Base-by-base conservation (phyloP, 106 monocot species). In the Allium fistulosum region DNA sequence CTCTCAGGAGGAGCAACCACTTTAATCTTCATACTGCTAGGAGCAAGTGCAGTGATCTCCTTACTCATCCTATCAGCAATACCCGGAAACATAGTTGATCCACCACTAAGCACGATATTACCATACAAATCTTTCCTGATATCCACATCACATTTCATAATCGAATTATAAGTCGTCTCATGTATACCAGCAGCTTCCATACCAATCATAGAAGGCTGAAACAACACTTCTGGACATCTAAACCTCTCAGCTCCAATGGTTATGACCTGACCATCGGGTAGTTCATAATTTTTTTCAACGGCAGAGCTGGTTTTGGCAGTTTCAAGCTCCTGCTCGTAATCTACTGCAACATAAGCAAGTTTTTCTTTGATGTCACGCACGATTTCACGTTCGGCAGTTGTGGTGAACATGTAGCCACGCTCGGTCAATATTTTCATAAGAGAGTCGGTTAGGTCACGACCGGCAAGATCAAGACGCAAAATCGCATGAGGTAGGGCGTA, bases 21-120 rank as follows among this genome's bases (percentile, higher is more conserved):
- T 61, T 68, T 68, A 51, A 68, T 75, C 75, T 75, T 75, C 75
- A 75, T 75, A 61, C 68, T 75, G 68, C 75, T 75, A 1, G 75
- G 75, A 17, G 68, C 68, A 46, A 75, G 75, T 2, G 75, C 75
- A 11, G 67, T 61, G 12, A 75, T 75, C 13, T 75, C 75, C 68
- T 75, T 75, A 47, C 61, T 75, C 75, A 68, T 75, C 2, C 75
- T 51, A 68, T 68, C 75, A 28, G 75, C 75, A 22, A 75, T 68
- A 1, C 75, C 75, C 5, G 75, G 68, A 46, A 75, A 75, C 75
- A 75, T 75, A 0, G 75, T 75, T 0, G 75, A 51, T 51, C 75
- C 68, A 13, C 75, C 75, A 17, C 75, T 62, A 37, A 75, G 68
- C 37, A 75, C 75, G 22, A 75, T 75, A 46, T 75, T 75, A 13